Evolutionary conservation across 257 asterid genomes (phyloP).

Genomic region (Parsonsia alboflavescens): DNA sequence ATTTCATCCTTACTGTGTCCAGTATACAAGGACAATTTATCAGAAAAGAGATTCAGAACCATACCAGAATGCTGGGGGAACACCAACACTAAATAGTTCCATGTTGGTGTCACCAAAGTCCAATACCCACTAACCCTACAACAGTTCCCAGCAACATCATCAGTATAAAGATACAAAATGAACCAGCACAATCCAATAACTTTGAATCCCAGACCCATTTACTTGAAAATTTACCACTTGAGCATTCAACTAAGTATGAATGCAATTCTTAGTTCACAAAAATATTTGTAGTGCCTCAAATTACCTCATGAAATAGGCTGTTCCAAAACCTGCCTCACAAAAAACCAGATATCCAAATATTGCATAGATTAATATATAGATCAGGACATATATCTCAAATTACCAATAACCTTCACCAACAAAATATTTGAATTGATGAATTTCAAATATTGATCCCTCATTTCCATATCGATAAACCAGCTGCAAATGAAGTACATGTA

Average conservation of each 20-base stretch:
- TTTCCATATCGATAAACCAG: slow-evolving; percentile 15
- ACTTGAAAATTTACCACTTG: slow-evolving; percentile 2
- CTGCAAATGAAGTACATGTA: slow-evolving; percentile 17
- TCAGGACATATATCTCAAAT: slow-evolving; percentile 26
- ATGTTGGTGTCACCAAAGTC: slow-evolving; percentile 47
- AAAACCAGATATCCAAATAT: slow-evolving; percentile 37
- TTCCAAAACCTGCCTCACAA: slow-evolving; percentile 46
- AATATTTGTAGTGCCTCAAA: slow-evolving; percentile 24
- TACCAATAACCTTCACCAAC: slow-evolving; percentile 8
- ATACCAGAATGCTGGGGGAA: slow-evolving; percentile 43
- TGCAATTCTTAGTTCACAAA: slow-evolving; percentile 6
- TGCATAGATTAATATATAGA: slow-evolving; percentile 24
- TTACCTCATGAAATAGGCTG: slow-evolving; percentile 45
- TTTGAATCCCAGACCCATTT: slow-evolving; percentile 3
- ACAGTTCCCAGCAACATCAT: slow-evolving; percentile 28
- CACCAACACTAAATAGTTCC: slow-evolving; percentile 44
- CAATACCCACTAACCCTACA: slow-evolving; percentile 42
- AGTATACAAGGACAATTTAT: slow-evolving; percentile 15
- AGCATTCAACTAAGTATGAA: slow-evolving; percentile 16
- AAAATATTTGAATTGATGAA: not conserved
- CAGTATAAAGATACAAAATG: slow-evolving; percentile 26
- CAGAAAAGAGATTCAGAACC: slow-evolving; percentile 29
- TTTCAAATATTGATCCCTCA: slow-evolving; percentile 16
- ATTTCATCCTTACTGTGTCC: slow-evolving; percentile 20
- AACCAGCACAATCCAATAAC: slow-evolving; percentile 19